Evolutionary conservation across 768 basidiomycete genomes (phyloP), one percentile per base, ranked within the genome.

Genomic region (Lentinula aciculospora): DNA sequence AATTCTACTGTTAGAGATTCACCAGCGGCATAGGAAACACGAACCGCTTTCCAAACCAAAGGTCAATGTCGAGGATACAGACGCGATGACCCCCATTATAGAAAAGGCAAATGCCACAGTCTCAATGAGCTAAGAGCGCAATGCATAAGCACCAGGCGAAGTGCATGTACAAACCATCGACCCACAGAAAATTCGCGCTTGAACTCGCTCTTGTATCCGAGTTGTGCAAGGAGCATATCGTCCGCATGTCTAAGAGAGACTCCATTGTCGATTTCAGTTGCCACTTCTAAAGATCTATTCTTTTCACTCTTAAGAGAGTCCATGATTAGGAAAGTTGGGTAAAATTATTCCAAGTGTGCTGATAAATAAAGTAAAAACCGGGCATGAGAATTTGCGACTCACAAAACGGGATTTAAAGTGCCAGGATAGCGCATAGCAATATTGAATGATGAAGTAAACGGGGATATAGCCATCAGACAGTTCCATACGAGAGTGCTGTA

Each of bases 201-300:
- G 70, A 89, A 88, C 69, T 88, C 85, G 66, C 78, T 76, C 72
- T 78, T 86, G 67, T 89, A 89, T 9, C 88, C 87, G 32, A 89
- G 78, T 60, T 80, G 71, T 9, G 85, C 87, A 19, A 89, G 80
- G 40, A 79, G 72, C 4, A 64, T 73, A 66, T 88, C 74, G 63
- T 89, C 86, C 15, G 74, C 76, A 61, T 76, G 72, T 40, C 62
- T 65, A n/a, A 68, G 56, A 42, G 63, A 61, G 28, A 70, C 57
- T 13, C 53, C 54, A n/a, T n/a, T n/a, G 23, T 54, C 58, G 15
- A 3, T 53, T 13, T 53, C 25, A 12, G 23, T 21, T 0, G 32
- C n/a, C 21, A 34, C 51, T 15, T 53, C 51, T 36, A 10, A 23
- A 12, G 27, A 37, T 39, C 36, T 37, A 9, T 53, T 12, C 13